Base-by-base conservation (phyloP, 345 rosid species). In the Melaleuca quinquenervia region DNA sequence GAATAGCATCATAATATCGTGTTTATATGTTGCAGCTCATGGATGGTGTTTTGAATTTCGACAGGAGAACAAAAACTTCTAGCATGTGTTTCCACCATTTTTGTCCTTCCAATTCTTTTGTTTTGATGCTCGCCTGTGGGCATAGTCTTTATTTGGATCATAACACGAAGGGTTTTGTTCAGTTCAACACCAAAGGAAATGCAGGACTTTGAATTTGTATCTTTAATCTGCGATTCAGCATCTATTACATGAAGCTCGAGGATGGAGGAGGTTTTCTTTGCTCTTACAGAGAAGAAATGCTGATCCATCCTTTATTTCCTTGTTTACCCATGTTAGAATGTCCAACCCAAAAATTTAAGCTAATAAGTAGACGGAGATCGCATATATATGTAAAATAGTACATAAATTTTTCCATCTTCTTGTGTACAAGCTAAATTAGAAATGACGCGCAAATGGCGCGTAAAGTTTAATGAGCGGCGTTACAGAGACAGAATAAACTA, bases 241-340 rank as follows among this genome's bases (percentile, higher is more conserved):
- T 32, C 48, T 20, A 3, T 64, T 64, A 64, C 12, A 32, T 16
- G 45, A 8, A 14, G 41, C 41, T 62, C 75, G 29, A 29, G 41
- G 41, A 29, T 29, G 78, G 78, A 64, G 78, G 78, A 64, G 78
- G 76, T 29, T 32, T 32, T 3, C 24, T 32, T 32, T 32, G 13
- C 16, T 32, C 45, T 32, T 70, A n/a, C 6, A 36, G 13, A 36
- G 24, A 70, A 32, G 45, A 70, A 70, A 36, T 36, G 78, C 26
- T 8, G 41, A 70, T 18, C 18, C 3, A 32, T 32, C 24, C 24
- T 36, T 18, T 12, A 8, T 70, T 53, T 36, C 36, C 24, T 36
- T 0, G 7, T 3, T 9, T 1, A 0, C 24, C 3, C 13, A 6
- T 58, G 3, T 70, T 5, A 2, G 3, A 32, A 70, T 0, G 1